Percentiles rank a stretch among this genome's conserved stretches.
Conservation (phyloP, 108 stramenopile species). For the Skeletonema grethae region DNA sequence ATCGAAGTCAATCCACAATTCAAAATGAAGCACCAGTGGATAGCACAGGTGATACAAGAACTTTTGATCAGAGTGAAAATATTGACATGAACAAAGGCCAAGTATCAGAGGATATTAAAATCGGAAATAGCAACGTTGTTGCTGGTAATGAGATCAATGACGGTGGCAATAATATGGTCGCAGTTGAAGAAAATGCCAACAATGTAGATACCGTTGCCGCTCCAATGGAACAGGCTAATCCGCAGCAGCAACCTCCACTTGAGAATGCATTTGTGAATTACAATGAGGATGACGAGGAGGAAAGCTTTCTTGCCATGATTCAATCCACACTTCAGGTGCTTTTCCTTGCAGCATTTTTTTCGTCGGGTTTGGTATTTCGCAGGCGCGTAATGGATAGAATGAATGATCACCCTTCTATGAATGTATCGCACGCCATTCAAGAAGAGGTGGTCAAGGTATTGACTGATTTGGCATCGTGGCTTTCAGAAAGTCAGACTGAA, state of each 20-base stretch:
- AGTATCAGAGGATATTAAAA: background rate
- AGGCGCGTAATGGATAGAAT: constrained; percentile 35
- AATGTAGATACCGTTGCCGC: constrained; percentile 1
- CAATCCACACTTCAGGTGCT: constrained; percentile 35
- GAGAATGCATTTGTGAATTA: background rate
- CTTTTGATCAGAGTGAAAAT: background rate
- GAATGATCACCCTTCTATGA: constrained; percentile 18
- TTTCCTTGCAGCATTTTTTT: constrained; percentile 30
- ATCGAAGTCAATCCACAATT: constrained; percentile 27
- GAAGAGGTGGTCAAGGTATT: constrained; percentile 30
- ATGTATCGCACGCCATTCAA: constrained; percentile 14
- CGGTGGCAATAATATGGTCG: background rate
- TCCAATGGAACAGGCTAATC: background rate
- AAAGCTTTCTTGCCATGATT: constrained; percentile 31
- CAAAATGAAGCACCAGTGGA: constrained; percentile 4
- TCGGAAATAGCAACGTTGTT: background rate
- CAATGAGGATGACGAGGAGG: constrained; percentile 33
- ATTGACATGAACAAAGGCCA: background rate
- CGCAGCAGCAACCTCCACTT: constrained; percentile 3
- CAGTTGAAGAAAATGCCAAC: background rate
- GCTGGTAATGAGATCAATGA: constrained; percentile 18
- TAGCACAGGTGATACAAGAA: background rate
- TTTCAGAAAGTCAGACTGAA: constrained; percentile 6
- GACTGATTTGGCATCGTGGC: constrained; percentile 8
- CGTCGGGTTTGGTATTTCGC: constrained; percentile 29